phyloP scores from a whole-genome alignment of 2,329 filamentous ascomycete genomes.

The Trichoderma atrobrunneum region DNA sequence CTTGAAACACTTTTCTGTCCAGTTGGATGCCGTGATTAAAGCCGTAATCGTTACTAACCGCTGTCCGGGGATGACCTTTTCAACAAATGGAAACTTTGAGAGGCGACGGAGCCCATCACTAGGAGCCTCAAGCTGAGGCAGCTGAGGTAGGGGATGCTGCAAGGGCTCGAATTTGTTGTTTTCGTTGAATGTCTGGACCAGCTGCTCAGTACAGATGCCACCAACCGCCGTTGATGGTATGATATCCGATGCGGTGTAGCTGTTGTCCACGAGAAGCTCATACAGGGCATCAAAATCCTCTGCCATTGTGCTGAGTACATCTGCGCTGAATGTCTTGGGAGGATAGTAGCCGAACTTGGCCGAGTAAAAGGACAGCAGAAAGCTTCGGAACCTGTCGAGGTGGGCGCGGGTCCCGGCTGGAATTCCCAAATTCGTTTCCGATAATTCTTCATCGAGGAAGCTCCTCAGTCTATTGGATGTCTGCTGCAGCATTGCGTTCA shows the following conservation, averaged over 20 bases:
- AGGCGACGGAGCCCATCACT: slow-evolving; percentile 33
- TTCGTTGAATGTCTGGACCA: slow-evolving; percentile 63
- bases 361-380: slow-evolving; percentile 64
- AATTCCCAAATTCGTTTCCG: slow-evolving; percentile 63
- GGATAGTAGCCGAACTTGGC: slow-evolving; percentile 71
- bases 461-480: slow-evolving; percentile 58
- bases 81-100: slow-evolving; percentile 41
- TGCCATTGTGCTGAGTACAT: slow-evolving; percentile 59
- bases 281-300: slow-evolving; percentile 70
- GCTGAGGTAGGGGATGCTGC: slow-evolving; percentile 62
- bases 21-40: slow-evolving; percentile 50
- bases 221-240: slow-evolving; percentile 57
- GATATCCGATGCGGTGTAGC: slow-evolving; percentile 48
- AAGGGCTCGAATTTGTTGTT: slow-evolving; percentile 58
- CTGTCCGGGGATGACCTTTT: slow-evolving; percentile 47
- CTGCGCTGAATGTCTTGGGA: slow-evolving; percentile 46
- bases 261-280: slow-evolving; percentile 65
- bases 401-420: slow-evolving; percentile 60
- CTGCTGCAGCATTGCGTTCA: slow-evolving; percentile 61
- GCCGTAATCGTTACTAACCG: slow-evolving; percentile 52
- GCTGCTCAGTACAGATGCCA: slow-evolving; percentile 68
- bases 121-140: slow-evolving; percentile 49
- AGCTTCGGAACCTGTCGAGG: slow-evolving; percentile 68
- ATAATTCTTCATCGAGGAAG: slow-evolving; percentile 71
- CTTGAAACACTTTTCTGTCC: slow-evolving; percentile 37